phyloP scores from a whole-genome alignment of 2,329 filamentous ascomycete species.

The Scedosporium aurantiacum region DNA sequence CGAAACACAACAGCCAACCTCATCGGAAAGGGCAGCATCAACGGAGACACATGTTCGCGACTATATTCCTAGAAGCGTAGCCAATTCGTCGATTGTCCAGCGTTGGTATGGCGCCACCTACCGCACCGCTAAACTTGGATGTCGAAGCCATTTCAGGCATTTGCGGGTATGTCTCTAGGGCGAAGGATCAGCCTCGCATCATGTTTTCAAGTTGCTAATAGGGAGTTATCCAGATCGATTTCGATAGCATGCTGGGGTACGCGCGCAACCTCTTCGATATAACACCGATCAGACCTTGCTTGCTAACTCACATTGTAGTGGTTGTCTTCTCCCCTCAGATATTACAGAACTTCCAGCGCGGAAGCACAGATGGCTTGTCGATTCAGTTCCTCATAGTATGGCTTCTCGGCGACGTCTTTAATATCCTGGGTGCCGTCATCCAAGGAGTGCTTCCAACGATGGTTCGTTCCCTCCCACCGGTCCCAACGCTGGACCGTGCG shows the following conservation, averaged over 20 bases:
- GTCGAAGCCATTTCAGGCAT: constrained; percentile 89
- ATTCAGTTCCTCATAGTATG: constrained; percentile 88
- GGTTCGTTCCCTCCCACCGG: constrained; percentile 30
- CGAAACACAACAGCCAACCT: neutral
- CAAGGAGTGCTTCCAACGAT: constrained; percentile 92
- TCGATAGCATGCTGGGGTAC: constrained; percentile 83
- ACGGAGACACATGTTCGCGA: neutral
- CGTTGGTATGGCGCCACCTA: constrained; percentile 40
- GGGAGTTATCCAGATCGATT: constrained; percentile 53
- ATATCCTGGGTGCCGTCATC: constrained; percentile 82
- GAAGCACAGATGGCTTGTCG: constrained; percentile 78
- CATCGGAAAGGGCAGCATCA: neutral
- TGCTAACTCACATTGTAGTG: constrained; percentile 31
- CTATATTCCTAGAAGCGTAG: neutral
- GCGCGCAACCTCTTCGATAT: constrained; percentile 8
- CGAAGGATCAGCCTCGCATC: neutral
- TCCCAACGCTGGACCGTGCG: neutral
- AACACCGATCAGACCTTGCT: neutral
- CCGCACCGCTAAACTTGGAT: constrained; percentile 57
- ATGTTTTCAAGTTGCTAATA: neutral
- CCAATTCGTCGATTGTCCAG: neutral
- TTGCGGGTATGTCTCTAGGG: constrained; percentile 50
- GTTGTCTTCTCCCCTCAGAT: constrained; percentile 97
- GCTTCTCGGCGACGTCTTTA: constrained; percentile 91
- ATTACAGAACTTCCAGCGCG: constrained; percentile 80